Base-by-base conservation (phyloP, 495 filamentous ascomycete species). In the Neurospora sublineolata region DNA sequence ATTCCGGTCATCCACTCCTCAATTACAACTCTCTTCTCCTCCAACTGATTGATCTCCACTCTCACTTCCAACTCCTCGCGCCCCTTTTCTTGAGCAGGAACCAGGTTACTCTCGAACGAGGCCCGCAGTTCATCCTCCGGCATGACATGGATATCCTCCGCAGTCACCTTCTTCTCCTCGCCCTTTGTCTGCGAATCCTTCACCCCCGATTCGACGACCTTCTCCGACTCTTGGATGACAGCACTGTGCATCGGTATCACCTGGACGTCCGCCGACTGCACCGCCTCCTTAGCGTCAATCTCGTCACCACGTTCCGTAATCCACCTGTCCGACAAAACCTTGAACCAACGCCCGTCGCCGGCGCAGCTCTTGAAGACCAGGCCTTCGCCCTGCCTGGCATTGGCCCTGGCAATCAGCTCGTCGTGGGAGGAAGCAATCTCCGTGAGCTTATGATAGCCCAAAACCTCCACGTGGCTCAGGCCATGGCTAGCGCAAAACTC, bases 291-390 rank as follows among this genome's bases (percentile, higher is more conserved):
- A 3, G 73, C 70, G 10, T 40, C 67, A 3, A 20, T 36, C 71
- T 76, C 73, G 41, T 74, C 74, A 1, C 72, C 76, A 3, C 69
- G 40, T 16, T 73, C 52, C 3, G 70, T 4, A 37, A 78, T 70
- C 72, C 74, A 79, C 11, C 38, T n/a, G 20, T 4, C 64, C 9
- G 73, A 76, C 11, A 77, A 46, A 1, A 76, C 77, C 73, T 81
- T 80, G 73, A 79, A 81, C 72, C 74, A 78, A 1, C 77, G 69
- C 0, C 73, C 75, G n/a, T 79, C 77, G 14, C 9, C 9, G 0
- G 5, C 12, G n/a, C 42, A 68, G 33, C 72, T 75, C 73, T 79
- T 80, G 75, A 74, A 81, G 4, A 81, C 77, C 2, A 79, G 11
- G 7, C 79, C 79, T 69, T 81, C 75, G 14, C 72, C 69, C 1